Base-by-base conservation (phyloP, 192 early-diverging fungal genomes). In the Coemansia sp. region DNA sequence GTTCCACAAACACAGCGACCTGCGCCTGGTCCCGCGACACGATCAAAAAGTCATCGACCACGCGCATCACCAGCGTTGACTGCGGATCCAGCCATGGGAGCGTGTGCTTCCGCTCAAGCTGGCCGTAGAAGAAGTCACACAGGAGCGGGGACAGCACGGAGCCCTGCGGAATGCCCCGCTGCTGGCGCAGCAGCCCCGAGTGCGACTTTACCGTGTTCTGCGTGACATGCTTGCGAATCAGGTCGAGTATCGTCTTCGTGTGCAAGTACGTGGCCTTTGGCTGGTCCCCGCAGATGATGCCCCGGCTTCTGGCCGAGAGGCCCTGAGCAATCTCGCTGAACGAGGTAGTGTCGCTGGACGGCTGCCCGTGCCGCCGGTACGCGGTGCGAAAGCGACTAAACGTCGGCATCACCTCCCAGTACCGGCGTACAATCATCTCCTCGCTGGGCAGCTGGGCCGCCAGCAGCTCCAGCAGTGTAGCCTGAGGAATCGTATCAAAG, bases 151-250 rank as follows among this genome's bases (percentile, higher is more conserved):
- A 97, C 16, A 97, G 56, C 17, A 85, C 65, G 3, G 91, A 94
- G 0, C 94, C 94, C 58, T 97, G 94, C 2, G 94, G 94, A 23
- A 97, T 92, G 4, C 94, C 94, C 1, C 71, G 56, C 0, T 67
- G 56, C 52, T 93, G 91, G 26, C 66, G 69, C 61, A 84, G 89
- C 48, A 82, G 77, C 26, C 68, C 41, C 17, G 63, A 64, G 2
- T 80, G 80, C 39, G 84, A 69, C 65, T 78, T 63, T 17, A 92
- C 78, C 19, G 84, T 56, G 50, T 89, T 89, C 29, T 80, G 64
- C 5, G 53, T 59, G 20, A 92, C 56, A 49, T 92, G 88, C 32
- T 80, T 79, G 9, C 61, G 53, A 7, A 93, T 46, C 28, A 81
- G 47, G 5, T 41, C 33, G 25, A 82, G 17, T 0, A 90, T 49